A percentile compares a stretch with the other conserved stretches of the same genome.
phyloP scores from a whole-genome alignment of 1,139 yeast genomes.

The Yamadazyma taylorii region DNA sequence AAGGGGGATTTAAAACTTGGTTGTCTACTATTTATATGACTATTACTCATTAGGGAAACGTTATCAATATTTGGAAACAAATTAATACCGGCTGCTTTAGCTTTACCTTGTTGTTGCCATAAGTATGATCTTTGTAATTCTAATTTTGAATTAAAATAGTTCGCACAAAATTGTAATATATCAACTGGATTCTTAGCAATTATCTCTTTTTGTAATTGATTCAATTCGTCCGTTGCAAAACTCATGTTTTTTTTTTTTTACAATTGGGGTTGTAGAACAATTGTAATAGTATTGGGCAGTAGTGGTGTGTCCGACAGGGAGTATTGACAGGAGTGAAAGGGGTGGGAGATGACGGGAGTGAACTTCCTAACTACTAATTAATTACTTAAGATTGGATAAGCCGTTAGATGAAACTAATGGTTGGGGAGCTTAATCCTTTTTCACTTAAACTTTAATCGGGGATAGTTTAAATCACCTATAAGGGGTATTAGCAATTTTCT shows the following conservation, averaged over 20 bases:
- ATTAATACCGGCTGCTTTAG: slow-evolving; percentile 52
- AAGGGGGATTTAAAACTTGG: slow-evolving; percentile 67
- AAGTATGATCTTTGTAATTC: slow-evolving; percentile 59
- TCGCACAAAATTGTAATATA: slow-evolving; percentile 71
- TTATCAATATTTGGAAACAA: slow-evolving; percentile 45
- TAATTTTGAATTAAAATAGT: slow-evolving; percentile 62
- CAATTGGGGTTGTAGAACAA: slow-evolving; percentile 7
- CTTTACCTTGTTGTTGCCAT: slow-evolving; percentile 54
- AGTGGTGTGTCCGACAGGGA: too few species aligned
- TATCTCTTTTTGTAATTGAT: slow-evolving; percentile 63
- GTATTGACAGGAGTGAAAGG: too few species aligned
- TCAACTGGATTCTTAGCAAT: slow-evolving; percentile 64
- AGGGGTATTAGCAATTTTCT: slow-evolving; percentile 2
- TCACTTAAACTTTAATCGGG: background rate
- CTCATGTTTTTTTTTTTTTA: slow-evolving; percentile 9
- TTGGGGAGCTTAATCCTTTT: too few species aligned
- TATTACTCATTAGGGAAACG: slow-evolving; percentile 25
- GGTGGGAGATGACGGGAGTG: too few species aligned
- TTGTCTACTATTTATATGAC: slow-evolving; percentile 35
- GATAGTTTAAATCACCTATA: background rate
- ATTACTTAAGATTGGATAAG: too few species aligned
- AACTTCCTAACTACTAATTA: too few species aligned
- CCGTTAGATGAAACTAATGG: too few species aligned
- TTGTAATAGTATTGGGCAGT: too few species aligned
- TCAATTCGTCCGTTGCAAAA: slow-evolving; percentile 48